Conservation (phyloP, 2,329 filamentous ascomycete genomes). For the Colletotrichum agaves region DNA sequence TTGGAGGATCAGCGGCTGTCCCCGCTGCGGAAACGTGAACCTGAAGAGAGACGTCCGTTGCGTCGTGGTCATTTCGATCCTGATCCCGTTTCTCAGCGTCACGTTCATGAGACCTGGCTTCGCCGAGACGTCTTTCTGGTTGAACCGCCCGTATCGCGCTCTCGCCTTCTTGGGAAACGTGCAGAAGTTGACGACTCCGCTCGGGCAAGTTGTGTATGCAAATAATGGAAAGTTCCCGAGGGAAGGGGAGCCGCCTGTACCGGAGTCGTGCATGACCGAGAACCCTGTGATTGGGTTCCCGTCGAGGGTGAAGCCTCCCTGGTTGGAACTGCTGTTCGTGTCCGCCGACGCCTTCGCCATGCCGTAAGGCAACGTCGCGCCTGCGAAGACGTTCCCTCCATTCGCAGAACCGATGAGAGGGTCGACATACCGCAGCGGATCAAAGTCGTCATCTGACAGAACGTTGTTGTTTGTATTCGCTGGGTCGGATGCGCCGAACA, state of each 20-base stretch:
- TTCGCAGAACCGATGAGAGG: constrained; percentile 55
- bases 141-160: constrained; percentile 55
- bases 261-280: constrained; percentile 68
- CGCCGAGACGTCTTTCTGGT: constrained; percentile 63
- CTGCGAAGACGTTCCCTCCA: constrained; percentile 56
- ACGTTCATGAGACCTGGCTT: constrained; percentile 75
- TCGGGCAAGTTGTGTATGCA: constrained; percentile 69
- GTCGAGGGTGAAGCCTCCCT: constrained; percentile 67
- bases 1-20: constrained; percentile 69
- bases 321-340: constrained; percentile 62
- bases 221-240: constrained; percentile 81
- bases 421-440: constrained; percentile 47
- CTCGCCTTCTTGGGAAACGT: constrained; percentile 63
- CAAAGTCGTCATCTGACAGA: constrained; percentile 41
- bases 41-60: constrained; percentile 74
- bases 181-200: constrained; percentile 71
- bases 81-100: constrained; percentile 65
- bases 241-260: constrained; percentile 68
- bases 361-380: constrained; percentile 56
- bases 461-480: constrained; percentile 15
- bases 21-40: constrained; percentile 67
- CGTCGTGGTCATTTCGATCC: constrained; percentile 74
- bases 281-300: constrained; percentile 63
- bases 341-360: constrained; percentile 70
- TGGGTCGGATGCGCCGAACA: constrained; percentile 18